Base-by-base conservation (phyloP, 352 stramenopile genomes). In the Globisporangium recalcitrans region DNA sequence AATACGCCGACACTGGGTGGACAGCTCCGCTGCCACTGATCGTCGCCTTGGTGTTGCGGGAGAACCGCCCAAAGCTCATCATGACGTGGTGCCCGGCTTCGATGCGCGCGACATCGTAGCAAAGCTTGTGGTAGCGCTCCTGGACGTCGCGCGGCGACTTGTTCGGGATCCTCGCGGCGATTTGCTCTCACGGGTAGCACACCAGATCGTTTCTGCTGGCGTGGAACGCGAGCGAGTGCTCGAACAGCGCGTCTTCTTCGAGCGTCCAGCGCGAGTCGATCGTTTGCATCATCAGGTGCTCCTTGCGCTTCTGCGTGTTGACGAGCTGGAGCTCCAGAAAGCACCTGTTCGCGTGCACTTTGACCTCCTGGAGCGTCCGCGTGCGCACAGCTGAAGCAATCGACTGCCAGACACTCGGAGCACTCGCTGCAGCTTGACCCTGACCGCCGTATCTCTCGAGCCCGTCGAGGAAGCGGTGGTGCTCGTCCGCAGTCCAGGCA, bases 91-190 rank as follows among this genome's bases (percentile, higher is more conserved):
- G 73, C 0, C 80, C 80, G 16, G 56, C 70, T 57, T 93, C 82
- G 46, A 93, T 91, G 13, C 75, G 69, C n/a, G 77, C 73, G 8
- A 93, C 65, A 58, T 93, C 85, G 52, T 88, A 79, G 57, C 84
- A 88, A 29, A 91, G 82, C 73, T 88, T 87, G 58, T 82, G 66
- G 65, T 87, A 94, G 46, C 85, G 73, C 49, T 88, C 80, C 10
- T 84, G 75, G 4, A 87, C 67, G 21, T 84, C 79, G 1, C 74
- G 68, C 3, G 75, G 59, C 1, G 70, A 76, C 58, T 90, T 92
- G 19, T 72, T 74, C 8, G 71, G 71, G 3, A 92, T 63, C 52
- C 70, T 64, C 21, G 69, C 71, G 3, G 81, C 80, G 68, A 94
- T 88, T 0, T 64, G 52, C 13, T 79, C 72, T 82, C 85, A 92